A percentile compares a stretch with the other conserved stretches of the same genome.
Conservation (phyloP, 2,329 filamentous ascomycete species). For the Didymella glomerata region DNA sequence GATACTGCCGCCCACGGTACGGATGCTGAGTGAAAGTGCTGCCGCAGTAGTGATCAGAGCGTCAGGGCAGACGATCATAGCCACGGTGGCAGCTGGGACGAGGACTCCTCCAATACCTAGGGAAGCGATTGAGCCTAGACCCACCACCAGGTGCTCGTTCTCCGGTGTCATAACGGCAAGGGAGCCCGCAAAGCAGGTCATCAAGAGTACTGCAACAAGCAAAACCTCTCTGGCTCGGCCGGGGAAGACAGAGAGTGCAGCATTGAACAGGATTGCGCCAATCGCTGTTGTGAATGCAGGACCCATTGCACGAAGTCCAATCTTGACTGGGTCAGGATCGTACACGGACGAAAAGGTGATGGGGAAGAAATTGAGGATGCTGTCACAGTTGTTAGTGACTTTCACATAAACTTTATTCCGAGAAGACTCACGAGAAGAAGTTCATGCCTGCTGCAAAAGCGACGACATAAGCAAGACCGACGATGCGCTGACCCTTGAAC, state of each 20-base stretch:
- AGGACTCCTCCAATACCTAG: constrained; percentile 52
- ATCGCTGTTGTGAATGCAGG: constrained; percentile 39
- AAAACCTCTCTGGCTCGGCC: constrained; percentile 38
- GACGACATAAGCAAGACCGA: constrained; percentile 44
- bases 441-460: constrained; percentile 50
- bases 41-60: constrained; percentile 49
- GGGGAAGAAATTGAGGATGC: constrained; percentile 47
- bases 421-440: constrained; percentile 30
- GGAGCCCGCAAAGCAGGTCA: constrained; percentile 45
- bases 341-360: constrained; percentile 42
- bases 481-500: constrained; percentile 45
- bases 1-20: constrained; percentile 52
- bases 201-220: constrained; percentile 41
- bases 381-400: background rate
- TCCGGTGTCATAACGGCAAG: constrained; percentile 44
- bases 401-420: no score
- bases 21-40: constrained; percentile 57
- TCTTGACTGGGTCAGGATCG: constrained; percentile 39
- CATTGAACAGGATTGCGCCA: constrained; percentile 45
- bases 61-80: constrained; percentile 47
- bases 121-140: constrained; percentile 44
- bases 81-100: constrained; percentile 47
- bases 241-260: constrained; percentile 37
- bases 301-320: constrained; percentile 43
- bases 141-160: constrained; percentile 42